A percentile compares a stretch with the other conserved stretches of the same genome.
Evolutionary conservation across 1,139 yeast species (phyloP).

Genomic region (Scheffersomyces illinoinensis): DNA sequence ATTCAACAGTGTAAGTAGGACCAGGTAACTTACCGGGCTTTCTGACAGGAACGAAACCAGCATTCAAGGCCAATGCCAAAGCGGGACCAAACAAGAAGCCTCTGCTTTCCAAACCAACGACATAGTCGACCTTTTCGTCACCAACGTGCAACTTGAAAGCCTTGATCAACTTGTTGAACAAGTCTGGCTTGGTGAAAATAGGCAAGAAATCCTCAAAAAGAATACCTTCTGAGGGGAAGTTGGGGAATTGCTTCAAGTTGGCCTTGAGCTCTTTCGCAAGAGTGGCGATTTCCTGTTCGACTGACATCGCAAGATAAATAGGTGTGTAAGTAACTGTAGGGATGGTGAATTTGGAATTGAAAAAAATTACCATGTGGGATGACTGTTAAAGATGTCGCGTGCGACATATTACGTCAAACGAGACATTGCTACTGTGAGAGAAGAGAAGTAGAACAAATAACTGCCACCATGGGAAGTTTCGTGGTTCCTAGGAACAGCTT

Average conservation of each 20-base stretch:
- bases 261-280: constrained; percentile 63
- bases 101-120: constrained; percentile 94
- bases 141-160: constrained; percentile 80
- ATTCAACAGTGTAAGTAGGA: constrained; percentile 67
- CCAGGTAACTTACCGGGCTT: constrained; percentile 97
- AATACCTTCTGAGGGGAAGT: constrained; percentile 92
- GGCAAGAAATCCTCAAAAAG: constrained; percentile 95
- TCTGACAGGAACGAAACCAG: constrained; percentile 93
- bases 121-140: constrained; percentile 72
- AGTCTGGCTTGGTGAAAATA: constrained; percentile 76
- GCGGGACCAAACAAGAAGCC: constrained; percentile 97
- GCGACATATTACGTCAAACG: background rate
- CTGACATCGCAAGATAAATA: constrained; percentile 5
- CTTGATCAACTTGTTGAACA: constrained; percentile 76
- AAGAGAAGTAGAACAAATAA: background rate
- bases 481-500: background rate
- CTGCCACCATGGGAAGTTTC: background rate
- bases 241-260: constrained; percentile 79
- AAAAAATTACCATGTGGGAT: background rate
- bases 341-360: background rate
- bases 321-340: background rate
- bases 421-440: background rate
- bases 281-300: constrained; percentile 29
- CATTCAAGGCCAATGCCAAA: constrained; percentile 82
- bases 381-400: background rate